Conservation (phyloP, 768 basidiomycete genomes). For the Mycena albidolilacea region DNA sequence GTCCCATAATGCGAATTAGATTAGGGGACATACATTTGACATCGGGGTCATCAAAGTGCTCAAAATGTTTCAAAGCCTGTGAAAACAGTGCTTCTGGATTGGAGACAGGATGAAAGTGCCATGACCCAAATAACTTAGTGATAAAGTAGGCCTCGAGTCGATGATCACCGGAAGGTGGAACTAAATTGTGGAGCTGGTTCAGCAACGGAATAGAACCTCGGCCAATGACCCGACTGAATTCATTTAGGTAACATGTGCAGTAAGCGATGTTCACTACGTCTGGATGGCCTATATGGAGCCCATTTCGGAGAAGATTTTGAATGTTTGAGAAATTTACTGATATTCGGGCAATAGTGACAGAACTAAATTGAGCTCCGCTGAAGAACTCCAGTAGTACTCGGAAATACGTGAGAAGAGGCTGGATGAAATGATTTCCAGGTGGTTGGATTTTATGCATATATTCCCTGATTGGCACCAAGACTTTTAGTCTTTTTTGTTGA, state of each 20-base stretch:
- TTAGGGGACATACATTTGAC: not conserved
- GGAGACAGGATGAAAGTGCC: not conserved
- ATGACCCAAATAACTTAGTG: not conserved
- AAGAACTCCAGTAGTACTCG: no score
- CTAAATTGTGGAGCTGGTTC: no score
- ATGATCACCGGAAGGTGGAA: no score
- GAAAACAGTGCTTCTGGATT: not conserved
- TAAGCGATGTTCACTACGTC: not conserved
- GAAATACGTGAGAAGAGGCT: no score
- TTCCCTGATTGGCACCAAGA: not conserved
- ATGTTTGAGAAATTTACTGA: not conserved
- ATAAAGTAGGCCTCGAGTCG: no score
- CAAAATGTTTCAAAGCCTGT: not conserved
- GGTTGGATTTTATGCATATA: no score
- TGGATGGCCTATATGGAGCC: not conserved
- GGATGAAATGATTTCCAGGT: no score
- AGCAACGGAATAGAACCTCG: no score
- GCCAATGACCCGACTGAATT: not conserved
- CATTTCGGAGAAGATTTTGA: not conserved
- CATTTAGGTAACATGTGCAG: not conserved
- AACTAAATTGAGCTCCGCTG: no score
- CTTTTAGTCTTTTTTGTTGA: not conserved
- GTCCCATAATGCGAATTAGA: not conserved
- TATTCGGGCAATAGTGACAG: no score
- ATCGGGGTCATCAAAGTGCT: slow-evolving; percentile 1